phyloP scores from a whole-genome alignment of 2,329 filamentous ascomycete genomes.

The Neonectria punicea region DNA sequence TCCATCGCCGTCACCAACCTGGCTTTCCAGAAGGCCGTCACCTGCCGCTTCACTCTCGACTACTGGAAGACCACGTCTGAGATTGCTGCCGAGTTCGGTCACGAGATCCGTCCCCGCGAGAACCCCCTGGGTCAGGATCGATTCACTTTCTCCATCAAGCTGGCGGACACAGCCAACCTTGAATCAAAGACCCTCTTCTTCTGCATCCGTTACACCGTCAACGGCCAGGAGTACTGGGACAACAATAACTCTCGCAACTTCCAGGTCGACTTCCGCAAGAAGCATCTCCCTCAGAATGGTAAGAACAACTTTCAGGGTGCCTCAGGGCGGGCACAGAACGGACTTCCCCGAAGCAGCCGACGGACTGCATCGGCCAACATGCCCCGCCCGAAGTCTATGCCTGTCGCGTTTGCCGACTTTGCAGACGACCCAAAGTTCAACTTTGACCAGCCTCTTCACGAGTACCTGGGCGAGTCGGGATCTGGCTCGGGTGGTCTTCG shows the following conservation, averaged over 20 bases:
- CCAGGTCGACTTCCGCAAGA: slow-evolving; percentile 92
- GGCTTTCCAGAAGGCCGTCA: slow-evolving; percentile 87
- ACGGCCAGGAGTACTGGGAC: slow-evolving; percentile 92
- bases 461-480: slow-evolving; percentile 72
- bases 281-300: slow-evolving; percentile 70
- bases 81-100: slow-evolving; percentile 86
- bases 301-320: slow-evolving; percentile 65
- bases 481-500: slow-evolving; percentile 67
- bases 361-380: slow-evolving; percentile 53
- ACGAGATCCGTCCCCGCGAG: slow-evolving; percentile 77
- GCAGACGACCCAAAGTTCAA: slow-evolving; percentile 67
- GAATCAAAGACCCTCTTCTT: slow-evolving; percentile 93
- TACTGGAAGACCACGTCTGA: slow-evolving; percentile 99
- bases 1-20: slow-evolving; percentile 88
- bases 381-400: slow-evolving; percentile 65
- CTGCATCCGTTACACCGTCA: slow-evolving; percentile 88
- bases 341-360: slow-evolving; percentile 75
- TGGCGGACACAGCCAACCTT: slow-evolving; percentile 90
- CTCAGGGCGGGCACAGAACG: slow-evolving; percentile 60
- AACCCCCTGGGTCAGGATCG: slow-evolving; percentile 78
- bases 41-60: slow-evolving; percentile 95
- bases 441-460: slow-evolving; percentile 69
- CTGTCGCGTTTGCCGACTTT: slow-evolving; percentile 77
- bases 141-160: slow-evolving; percentile 93
- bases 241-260: slow-evolving; percentile 91